These are phyloP conservation scores for Jamesozyma rosinii DNA, from an alignment of 805 yeast genomes.

Conservation along the genomic window DNA sequence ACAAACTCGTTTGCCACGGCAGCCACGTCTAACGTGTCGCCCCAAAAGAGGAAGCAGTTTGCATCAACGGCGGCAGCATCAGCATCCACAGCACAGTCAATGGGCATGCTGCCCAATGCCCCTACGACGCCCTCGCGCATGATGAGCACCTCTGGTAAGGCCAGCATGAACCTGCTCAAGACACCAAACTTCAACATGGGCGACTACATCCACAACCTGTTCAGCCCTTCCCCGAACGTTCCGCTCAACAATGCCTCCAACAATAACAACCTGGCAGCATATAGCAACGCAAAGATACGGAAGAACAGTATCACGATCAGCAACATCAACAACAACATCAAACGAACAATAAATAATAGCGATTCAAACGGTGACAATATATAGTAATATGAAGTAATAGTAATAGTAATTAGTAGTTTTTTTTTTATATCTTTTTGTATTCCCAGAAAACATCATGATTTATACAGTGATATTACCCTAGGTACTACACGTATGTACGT, in stretches of 20 bases:
- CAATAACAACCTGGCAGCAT: too few relatives aligned
- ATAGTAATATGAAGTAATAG: not conserved
- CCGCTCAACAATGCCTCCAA: not conserved
- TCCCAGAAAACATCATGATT: too few relatives aligned
- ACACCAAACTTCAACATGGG: conserved; percentile 32
- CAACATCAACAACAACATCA: not conserved
- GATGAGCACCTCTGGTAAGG: conserved; percentile 1
- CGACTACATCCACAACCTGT: conserved; percentile 30
- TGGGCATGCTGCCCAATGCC: conserved; percentile 2
- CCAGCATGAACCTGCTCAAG: conserved; percentile 12
- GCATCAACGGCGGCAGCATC: conserved; percentile 5
- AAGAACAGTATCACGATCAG: not conserved
- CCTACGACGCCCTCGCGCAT: conserved; percentile 29
- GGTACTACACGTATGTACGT: too few relatives aligned
- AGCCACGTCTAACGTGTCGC: conserved; percentile 8
- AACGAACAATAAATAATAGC: not conserved
- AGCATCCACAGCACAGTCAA: conserved; percentile 8
- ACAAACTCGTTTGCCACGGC: conserved; percentile 1
- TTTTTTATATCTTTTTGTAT: too few relatives aligned
- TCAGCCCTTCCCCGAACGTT: conserved; percentile 31
- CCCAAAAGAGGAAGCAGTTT: conserved; percentile 9
- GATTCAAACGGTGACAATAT: not conserved
- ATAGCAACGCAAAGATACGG: not conserved
- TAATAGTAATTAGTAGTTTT: too few relatives aligned
- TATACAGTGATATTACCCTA: too few relatives aligned